These are phyloP conservation scores for Parathielavia hyrcaniae DNA, from an alignment of 495 filamentous ascomycete species.

Conservation along the genomic window DNA sequence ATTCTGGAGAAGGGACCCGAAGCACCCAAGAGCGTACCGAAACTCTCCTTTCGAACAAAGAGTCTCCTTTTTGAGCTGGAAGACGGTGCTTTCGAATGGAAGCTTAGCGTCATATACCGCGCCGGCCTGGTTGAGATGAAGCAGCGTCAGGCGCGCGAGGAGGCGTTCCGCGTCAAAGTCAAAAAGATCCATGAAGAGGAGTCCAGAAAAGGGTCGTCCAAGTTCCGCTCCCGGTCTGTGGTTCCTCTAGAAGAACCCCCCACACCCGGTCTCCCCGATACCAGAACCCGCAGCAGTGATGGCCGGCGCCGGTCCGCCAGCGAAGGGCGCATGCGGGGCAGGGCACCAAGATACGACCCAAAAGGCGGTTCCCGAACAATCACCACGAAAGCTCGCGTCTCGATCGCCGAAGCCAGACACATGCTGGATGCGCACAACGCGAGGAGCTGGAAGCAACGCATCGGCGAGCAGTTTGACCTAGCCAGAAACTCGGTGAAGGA, in stretches of 20 bases:
- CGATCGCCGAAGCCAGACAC: constrained; percentile 65
- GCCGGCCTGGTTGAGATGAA: constrained; percentile 80
- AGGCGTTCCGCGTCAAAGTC: constrained; percentile 79
- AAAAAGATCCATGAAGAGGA: constrained; percentile 71
- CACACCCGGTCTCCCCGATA: constrained; percentile 28
- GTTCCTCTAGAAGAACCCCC: constrained; percentile 40
- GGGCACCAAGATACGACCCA: constrained; percentile 60
- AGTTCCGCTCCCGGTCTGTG: constrained; percentile 45
- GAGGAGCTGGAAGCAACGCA: constrained; percentile 85
- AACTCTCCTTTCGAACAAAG: constrained; percentile 71
- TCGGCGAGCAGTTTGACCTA: constrained; percentile 65
- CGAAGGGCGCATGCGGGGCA: constrained; percentile 26
- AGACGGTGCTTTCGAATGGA: constrained; percentile 96
- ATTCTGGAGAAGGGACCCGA: constrained; percentile 75
- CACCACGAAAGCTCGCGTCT: constrained; percentile 60
- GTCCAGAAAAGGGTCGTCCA: constrained; percentile 45
- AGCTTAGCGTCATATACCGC: constrained; percentile 85
- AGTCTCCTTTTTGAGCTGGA: constrained; percentile 84
- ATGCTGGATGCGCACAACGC: constrained; percentile 75
- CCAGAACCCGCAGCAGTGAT: constrained; percentile 52
- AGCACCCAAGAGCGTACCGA: constrained; percentile 76
- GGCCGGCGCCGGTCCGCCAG: constrained; percentile 34
- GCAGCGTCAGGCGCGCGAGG: constrained; percentile 81
- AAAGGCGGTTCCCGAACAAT: constrained; percentile 62
- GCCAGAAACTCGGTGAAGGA: constrained; percentile 71